These are phyloP conservation scores for Hypoxylon sp. DNA, from an alignment of 2,329 filamentous ascomycete species.

Conservation along the genomic window DNA sequence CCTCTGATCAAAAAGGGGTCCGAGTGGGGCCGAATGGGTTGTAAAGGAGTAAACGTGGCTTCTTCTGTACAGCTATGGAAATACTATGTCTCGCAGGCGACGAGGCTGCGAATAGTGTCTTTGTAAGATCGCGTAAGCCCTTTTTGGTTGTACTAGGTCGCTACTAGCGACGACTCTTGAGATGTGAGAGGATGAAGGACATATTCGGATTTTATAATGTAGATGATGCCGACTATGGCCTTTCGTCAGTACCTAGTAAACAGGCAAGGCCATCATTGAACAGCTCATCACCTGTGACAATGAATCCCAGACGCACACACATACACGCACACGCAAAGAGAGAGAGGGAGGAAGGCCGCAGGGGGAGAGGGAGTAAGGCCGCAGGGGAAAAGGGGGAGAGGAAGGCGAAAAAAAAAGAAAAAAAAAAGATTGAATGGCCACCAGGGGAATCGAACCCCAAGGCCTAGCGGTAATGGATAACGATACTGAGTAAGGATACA, in stretches of 20 bases:
- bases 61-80: not conserved
- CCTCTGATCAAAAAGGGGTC: too few relatives aligned
- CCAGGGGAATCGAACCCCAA: slow-evolving; percentile 30
- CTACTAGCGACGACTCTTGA: not conserved
- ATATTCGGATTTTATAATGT: not conserved
- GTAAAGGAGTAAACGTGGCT: not conserved
- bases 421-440: slow-evolving; percentile 1
- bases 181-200: not conserved
- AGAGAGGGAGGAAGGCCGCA: too few relatives aligned
- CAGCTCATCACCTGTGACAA: too few relatives aligned
- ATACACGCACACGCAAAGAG: too few relatives aligned
- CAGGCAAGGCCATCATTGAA: too few relatives aligned
- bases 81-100: not conserved
- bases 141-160: not conserved
- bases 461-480: slow-evolving; percentile 8
- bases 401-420: not conserved
- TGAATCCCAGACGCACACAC: too few relatives aligned
- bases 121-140: not conserved
- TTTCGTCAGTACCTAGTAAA: too few relatives aligned
- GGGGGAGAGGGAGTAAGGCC: not conserved
- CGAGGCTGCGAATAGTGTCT: not conserved
- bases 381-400: not conserved
- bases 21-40: too few relatives aligned
- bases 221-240: not conserved
- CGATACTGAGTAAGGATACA: not conserved